Evolutionary conservation across 768 basidiomycete species (phyloP).

Genomic region (Mycena albidolilacea): DNA sequence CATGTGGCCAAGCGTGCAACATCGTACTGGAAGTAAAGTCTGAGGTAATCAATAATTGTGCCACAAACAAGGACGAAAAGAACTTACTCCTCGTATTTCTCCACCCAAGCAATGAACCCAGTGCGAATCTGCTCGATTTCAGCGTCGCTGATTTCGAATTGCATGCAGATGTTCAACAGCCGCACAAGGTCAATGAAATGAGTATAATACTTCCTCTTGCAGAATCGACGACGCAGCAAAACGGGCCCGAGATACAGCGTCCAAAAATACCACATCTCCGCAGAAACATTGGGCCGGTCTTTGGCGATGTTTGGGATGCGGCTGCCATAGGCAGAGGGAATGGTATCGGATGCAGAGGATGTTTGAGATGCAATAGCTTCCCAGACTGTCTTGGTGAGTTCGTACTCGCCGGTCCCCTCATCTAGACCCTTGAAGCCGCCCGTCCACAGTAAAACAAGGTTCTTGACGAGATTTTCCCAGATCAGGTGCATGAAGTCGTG

Average conservation of each 20-base stretch:
- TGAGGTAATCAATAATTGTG: conserved; percentile 31
- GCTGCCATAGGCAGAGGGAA: too few relatives aligned
- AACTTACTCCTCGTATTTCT: conserved; percentile 51
- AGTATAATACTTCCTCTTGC: conserved; percentile 46
- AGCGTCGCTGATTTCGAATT: conserved; percentile 41
- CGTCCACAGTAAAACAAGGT: too few relatives aligned
- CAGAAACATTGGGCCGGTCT: too few relatives aligned
- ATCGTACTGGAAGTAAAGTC: conserved; percentile 49
- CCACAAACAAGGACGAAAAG: neutral
- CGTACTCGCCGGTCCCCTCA: neutral
- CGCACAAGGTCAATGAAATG: conserved; percentile 53
- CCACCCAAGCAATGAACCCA: conserved; percentile 56
- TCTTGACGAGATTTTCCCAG: too few relatives aligned
- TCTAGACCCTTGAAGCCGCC: neutral
- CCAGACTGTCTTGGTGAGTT: neutral
- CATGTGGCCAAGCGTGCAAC: conserved; percentile 45
- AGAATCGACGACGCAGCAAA: conserved; percentile 42
- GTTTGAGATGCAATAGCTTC: neutral
- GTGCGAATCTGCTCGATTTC: conserved; percentile 46
- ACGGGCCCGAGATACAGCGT: neutral
- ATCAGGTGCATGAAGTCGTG: neutral
- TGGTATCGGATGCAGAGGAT: neutral
- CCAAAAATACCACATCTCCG: conserved; percentile 12
- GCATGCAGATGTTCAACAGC: conserved; percentile 48
- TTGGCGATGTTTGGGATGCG: too few relatives aligned